A percentile compares a stretch with the other conserved stretches of the same genome.
phyloP scores from a whole-genome alignment of 352 stramenopile species.

The Blastocystis hominis region DNA sequence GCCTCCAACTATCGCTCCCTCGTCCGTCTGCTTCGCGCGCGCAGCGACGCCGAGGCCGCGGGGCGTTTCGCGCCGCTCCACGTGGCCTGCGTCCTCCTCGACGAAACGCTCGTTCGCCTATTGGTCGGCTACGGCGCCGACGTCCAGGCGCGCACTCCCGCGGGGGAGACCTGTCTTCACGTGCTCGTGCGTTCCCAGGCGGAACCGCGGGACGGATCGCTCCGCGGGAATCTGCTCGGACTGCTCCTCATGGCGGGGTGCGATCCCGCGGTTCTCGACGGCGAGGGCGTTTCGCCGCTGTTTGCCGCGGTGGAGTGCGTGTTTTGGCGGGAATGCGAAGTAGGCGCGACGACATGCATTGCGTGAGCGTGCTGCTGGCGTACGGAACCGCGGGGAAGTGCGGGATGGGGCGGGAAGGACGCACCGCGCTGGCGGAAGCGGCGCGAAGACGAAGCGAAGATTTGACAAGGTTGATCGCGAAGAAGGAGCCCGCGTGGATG shows the following conservation, averaged over 20 bases:
- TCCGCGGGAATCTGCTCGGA: not conserved
- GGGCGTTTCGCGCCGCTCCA: slow-evolving; percentile 1
- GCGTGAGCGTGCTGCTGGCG: not conserved
- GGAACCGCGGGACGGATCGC: not conserved
- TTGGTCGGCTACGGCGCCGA: slow-evolving; percentile 33
- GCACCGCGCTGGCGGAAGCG: not conserved
- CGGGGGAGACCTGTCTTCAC: slow-evolving; percentile 25
- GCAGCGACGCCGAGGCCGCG: not conserved
- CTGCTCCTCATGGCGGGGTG: slow-evolving; percentile 29
- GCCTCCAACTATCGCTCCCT: slow-evolving; percentile 6
- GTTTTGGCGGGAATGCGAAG: not conserved
- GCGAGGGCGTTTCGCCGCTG: not conserved
- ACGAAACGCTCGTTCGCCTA: slow-evolving; percentile 26
- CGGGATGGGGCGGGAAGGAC: not conserved
- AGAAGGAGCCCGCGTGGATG: not conserved
- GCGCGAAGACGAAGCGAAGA: not conserved
- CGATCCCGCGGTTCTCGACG: not conserved
- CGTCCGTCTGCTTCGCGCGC: not conserved
- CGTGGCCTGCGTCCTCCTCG: slow-evolving; percentile 26
- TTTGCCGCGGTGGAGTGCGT: not conserved
- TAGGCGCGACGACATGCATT: not conserved
- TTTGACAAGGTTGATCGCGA: not conserved
- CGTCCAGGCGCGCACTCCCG: not conserved
- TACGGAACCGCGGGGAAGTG: not conserved
- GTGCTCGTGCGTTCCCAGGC: not conserved